A percentile compares a stretch with the other conserved stretches of the same genome.
phyloP scores from a whole-genome alignment of 805 yeast species.

The Candida krabiensis region DNA sequence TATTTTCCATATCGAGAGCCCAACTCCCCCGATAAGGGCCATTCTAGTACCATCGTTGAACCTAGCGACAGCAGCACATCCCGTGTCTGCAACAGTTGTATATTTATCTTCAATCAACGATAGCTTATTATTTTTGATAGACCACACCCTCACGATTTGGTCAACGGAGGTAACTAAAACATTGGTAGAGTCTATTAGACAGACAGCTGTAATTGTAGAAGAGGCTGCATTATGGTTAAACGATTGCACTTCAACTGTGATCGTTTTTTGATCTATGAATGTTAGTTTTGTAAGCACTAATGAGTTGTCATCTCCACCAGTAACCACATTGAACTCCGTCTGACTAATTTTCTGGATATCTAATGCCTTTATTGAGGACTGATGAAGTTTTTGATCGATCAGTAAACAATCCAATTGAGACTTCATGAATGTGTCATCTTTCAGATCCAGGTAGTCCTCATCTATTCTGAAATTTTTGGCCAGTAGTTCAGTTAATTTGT shows the following conservation, averaged over 20 bases:
- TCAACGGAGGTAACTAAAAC: slow-evolving; percentile 77
- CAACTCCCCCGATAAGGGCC: slow-evolving; percentile 76
- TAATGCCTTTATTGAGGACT: slow-evolving; percentile 79
- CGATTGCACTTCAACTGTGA: slow-evolving; percentile 30
- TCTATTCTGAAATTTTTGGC: slow-evolving; percentile 9
- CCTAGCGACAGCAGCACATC: slow-evolving; percentile 52
- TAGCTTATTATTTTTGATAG: slow-evolving; percentile 32
- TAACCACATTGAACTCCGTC: slow-evolving; percentile 38
- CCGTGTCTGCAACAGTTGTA: slow-evolving; percentile 91
- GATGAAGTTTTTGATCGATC: slow-evolving; percentile 62
- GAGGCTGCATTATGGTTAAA: slow-evolving; percentile 68
- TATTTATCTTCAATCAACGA: slow-evolving; percentile 43
- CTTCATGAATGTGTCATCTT: neutral
- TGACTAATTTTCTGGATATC: slow-evolving; percentile 22
- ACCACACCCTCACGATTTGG: slow-evolving; percentile 74
- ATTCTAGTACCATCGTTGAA: slow-evolving; percentile 30
- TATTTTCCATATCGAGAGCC: slow-evolving; percentile 41
- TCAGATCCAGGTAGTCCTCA: slow-evolving; percentile 1
- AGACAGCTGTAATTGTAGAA: slow-evolving; percentile 76
- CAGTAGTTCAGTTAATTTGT: slow-evolving; percentile 44
- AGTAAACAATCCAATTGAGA: slow-evolving; percentile 24
- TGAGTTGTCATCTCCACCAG: slow-evolving; percentile 96
- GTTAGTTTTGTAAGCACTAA: slow-evolving; percentile 40
- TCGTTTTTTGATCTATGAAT: slow-evolving; percentile 21
- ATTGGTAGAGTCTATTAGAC: slow-evolving; percentile 28